These are phyloP conservation scores for Intubia oerlemansii DNA, from an alignment of 2,329 filamentous ascomycete species.

Conservation along the genomic window DNA sequence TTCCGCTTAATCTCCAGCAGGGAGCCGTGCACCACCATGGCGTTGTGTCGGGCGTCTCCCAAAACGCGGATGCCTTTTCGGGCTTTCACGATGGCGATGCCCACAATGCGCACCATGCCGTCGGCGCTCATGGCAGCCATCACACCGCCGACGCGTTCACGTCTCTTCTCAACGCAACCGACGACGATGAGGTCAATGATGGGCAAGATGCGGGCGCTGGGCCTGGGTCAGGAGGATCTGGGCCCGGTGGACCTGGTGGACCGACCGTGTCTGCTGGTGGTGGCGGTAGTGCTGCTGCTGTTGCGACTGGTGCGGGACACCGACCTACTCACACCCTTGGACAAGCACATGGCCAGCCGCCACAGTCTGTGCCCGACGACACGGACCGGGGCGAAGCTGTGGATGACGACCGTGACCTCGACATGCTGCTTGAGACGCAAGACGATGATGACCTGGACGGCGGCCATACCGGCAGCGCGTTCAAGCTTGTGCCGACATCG, in stretches of 20 bases:
- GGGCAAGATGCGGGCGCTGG: conserved; percentile 1
- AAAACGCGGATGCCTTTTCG: conserved; percentile 13
- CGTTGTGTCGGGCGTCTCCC: no score
- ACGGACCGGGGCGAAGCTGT: conserved; percentile 20
- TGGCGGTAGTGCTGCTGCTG: background rate
- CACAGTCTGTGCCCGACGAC: no score
- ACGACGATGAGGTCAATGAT: conserved; percentile 11
- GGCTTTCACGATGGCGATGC: conserved; percentile 16
- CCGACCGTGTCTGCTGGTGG: background rate
- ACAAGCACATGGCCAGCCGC: no score
- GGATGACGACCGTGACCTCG: conserved; percentile 22
- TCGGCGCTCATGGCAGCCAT: no score
- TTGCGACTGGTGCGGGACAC: no score
- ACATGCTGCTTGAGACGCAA: conserved; percentile 28
- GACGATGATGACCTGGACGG: conserved; percentile 13
- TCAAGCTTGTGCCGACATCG: no score
- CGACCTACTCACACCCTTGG: no score
- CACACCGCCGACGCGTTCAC: conserved; percentile 26
- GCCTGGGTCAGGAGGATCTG: background rate
- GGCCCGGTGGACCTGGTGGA: background rate
- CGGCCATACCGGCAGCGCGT: no score
- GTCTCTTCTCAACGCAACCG: conserved; percentile 27
- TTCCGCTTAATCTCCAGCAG: no score
- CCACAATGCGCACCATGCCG: conserved; percentile 14
- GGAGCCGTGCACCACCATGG: no score